Conservation (phyloP, 2,329 filamentous ascomycete genomes). For the Falciphora oryzae region DNA sequence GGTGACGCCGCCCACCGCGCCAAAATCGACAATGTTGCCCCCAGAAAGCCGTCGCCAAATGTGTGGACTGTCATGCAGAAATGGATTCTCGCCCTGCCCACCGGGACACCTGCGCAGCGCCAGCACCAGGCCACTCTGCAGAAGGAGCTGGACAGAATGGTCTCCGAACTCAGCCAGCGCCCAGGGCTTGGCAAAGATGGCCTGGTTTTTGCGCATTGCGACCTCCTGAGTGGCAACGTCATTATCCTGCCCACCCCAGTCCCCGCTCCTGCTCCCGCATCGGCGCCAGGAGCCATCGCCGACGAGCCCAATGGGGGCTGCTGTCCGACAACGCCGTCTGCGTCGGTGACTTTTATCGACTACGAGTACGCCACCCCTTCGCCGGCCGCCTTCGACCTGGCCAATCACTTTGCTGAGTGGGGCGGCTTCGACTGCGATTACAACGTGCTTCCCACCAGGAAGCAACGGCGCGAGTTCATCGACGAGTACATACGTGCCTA, state of each 20-base stretch:
- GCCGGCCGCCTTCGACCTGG: slow-evolving; percentile 90
- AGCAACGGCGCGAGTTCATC: slow-evolving; percentile 75
- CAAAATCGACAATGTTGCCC: slow-evolving; percentile 47
- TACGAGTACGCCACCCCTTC: slow-evolving; percentile 97
- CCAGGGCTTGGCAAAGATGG: slow-evolving; percentile 70
- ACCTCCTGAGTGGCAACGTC: slow-evolving; percentile 92
- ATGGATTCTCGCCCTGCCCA: slow-evolving; percentile 85
- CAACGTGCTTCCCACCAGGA: slow-evolving; percentile 69
- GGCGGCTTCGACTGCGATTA: slow-evolving; percentile 95
- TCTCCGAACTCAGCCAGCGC: slow-evolving; percentile 66
- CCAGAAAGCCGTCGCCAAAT: slow-evolving; percentile 71
- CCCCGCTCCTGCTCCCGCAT: slow-evolving; percentile 18
- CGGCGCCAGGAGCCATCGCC: slow-evolving; percentile 20
- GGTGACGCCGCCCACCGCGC: slow-evolving; percentile 26
- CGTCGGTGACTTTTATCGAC: slow-evolving; percentile 81
- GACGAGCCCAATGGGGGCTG: not conserved
- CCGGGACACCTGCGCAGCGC: slow-evolving; percentile 61
- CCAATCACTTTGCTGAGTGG: slow-evolving; percentile 99
- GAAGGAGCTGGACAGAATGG: slow-evolving; percentile 65
- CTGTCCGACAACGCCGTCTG: slow-evolving; percentile 27
- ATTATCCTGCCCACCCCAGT: slow-evolving; percentile 62
- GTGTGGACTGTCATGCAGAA: slow-evolving; percentile 94
- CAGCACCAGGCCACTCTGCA: slow-evolving; percentile 64
- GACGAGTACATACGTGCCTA: slow-evolving; percentile 77
- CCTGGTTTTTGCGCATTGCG: slow-evolving; percentile 90